A percentile compares a stretch with the other conserved stretches of the same genome.
Conservation (phyloP, 306 rosid species). For the Corylus americana region DNA sequence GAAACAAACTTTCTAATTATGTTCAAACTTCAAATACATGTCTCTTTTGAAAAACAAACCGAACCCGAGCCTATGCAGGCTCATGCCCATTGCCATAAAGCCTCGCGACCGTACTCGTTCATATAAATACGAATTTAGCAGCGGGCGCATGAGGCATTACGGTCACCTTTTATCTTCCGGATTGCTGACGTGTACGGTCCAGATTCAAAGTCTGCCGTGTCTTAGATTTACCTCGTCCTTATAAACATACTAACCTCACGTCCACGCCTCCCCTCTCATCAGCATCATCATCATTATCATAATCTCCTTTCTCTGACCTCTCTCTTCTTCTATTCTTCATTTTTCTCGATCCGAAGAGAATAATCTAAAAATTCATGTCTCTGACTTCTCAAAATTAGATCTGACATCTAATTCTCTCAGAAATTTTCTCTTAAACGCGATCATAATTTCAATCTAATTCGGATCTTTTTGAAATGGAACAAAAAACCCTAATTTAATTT, state of each 20-base stretch:
- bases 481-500: slow-evolving; percentile 23
- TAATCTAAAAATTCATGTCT: slow-evolving; percentile 9
- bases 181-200: slow-evolving; percentile 77
- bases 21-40: too few species aligned
- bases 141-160: not conserved
- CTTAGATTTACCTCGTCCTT: slow-evolving; percentile 37
- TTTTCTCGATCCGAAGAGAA: slow-evolving; percentile 5
- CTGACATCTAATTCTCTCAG: slow-evolving; percentile 16
- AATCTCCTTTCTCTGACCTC: not conserved
- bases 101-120: too few species aligned
- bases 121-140: too few species aligned
- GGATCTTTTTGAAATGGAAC: slow-evolving; percentile 23
- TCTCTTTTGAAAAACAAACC: too few species aligned
- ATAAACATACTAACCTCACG: not conserved
- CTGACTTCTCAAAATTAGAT: slow-evolving; percentile 16
- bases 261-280: not conserved
- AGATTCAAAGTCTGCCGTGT: slow-evolving; percentile 44
- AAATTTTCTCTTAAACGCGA: not conserved
- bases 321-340: not conserved
- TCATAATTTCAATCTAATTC: slow-evolving; percentile 14
- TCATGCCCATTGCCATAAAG: too few species aligned
- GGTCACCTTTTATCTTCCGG: slow-evolving; percentile 12
- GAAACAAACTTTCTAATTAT: too few species aligned
- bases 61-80: too few species aligned
- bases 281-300: not conserved